Conservation (phyloP, 2,329 filamentous ascomycete genomes). For the Coniochaeta sp. region DNA sequence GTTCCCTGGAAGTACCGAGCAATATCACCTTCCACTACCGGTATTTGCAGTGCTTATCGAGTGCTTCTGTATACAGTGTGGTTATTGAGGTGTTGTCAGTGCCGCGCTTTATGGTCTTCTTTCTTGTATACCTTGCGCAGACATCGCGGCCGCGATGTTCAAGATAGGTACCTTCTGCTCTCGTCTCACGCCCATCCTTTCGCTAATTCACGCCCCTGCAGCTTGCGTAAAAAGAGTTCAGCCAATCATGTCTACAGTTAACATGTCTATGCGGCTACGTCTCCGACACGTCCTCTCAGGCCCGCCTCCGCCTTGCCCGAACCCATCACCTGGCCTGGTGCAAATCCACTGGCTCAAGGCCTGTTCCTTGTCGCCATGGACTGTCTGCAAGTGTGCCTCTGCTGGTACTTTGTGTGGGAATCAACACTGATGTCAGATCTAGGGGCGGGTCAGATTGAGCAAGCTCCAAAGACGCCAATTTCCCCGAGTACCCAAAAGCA, state of each 20-base stretch:
- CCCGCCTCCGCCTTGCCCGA: neutral
- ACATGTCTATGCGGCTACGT: neutral
- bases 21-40: neutral
- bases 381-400: neutral
- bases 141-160: constrained; percentile 2
- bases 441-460: neutral
- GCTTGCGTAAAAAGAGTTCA: neutral
- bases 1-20: neutral
- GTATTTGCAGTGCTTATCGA: neutral
- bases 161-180: neutral
- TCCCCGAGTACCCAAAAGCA: neutral
- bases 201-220: neutral
- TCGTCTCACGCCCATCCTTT: neutral
- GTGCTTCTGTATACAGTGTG: neutral
- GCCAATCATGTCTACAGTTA: neutral
- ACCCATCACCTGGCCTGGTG: neutral
- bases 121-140: neutral
- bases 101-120: neutral
- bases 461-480: neutral
- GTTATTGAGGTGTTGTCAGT: neutral
- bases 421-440: neutral
- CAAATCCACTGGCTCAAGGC: neutral
- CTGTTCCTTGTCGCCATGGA: neutral
- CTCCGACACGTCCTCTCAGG: constrained; percentile 1
- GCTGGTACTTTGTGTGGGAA: neutral